Evolutionary conservation across 805 yeast species (phyloP), one percentile per base, ranked within the genome.

Genomic region (Phaffomyces antillensis): DNA sequence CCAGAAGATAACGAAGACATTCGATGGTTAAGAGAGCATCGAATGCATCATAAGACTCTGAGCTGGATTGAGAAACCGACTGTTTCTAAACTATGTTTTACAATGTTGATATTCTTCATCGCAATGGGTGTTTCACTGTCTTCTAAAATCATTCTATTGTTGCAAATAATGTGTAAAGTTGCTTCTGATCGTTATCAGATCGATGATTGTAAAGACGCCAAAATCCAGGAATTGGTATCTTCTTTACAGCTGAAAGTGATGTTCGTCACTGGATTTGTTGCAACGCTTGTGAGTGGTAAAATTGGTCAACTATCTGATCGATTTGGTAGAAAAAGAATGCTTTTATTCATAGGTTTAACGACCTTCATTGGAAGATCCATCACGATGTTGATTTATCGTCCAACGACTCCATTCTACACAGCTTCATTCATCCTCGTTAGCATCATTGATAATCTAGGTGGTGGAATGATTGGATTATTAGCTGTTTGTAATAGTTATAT

Each of bases 401-500:
- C 57, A 46, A 56, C 41, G 52, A 65, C 56, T 50, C 62, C 55
- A 60, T 79, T 37, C 56, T 71, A 48, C 57, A 63, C 54, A 44
- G 53, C 44, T 60, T 60, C 50, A 26, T 67, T 79, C 49, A 60
- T 83, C 1, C 31, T 71, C 0, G 64, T 76, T 3, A 71, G 71
- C 13, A 46, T 73, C 1, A 32, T 82, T 2, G 72, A 70, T 28
- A 70, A 79, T 24, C 42, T 73, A 4, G 75, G 81, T n/a, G 96
- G 96, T 23, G 83, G 88, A 0, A 41, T 73, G 9, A 62, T 77
- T 47, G 71, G 81, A 7, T 54, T 81, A 31, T 55, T 83, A 41
- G 76, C 83, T 10, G 64, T 83, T 28, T 66, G 78, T 12, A 81
- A 81, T 56, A 77, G 90, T 48, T 88, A 86, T 57, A 71, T 85